A percentile compares a stretch with the other conserved stretches of the same genome.
Evolutionary conservation across 202 grass and related monocot genomes (phyloP).

Genomic region (Bolboschoenoplectus hybrid): DNA sequence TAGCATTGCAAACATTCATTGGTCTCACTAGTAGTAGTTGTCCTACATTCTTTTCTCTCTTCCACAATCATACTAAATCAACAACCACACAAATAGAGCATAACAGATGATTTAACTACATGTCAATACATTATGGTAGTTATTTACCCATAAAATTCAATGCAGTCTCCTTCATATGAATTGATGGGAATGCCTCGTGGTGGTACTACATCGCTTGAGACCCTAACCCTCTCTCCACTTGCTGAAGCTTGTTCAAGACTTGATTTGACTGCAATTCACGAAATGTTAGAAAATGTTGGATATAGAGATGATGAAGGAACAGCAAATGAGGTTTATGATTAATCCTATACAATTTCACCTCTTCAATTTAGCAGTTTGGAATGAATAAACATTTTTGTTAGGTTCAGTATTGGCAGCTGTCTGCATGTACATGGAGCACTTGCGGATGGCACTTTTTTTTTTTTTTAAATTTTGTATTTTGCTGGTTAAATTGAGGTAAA

Average conservation of each 20-base stretch:
- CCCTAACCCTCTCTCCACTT: constrained; percentile 79
- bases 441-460: neutral
- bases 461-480: neutral
- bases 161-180: constrained; percentile 81
- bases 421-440: neutral
- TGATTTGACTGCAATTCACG: constrained; percentile 98
- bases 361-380: neutral
- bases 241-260: constrained; percentile 95
- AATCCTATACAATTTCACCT: constrained; percentile 4
- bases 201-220: constrained; percentile 68
- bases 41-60: neutral
- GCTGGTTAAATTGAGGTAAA: neutral
- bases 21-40: neutral
- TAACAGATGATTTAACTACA: neutral
- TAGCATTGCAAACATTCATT: neutral
- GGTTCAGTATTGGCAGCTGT: neutral
- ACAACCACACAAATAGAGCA: constrained; percentile 3
- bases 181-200: constrained; percentile 80
- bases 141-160: constrained; percentile 21
- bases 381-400: neutral
- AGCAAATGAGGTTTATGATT: constrained; percentile 76
- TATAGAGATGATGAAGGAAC: constrained; percentile 99
- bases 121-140: constrained; percentile 4
- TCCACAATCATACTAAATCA: constrained; percentile 13
- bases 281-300: constrained; percentile 86